phyloP scores from a whole-genome alignment of 1,139 yeast genomes.

The Taiozyma onychis region DNA sequence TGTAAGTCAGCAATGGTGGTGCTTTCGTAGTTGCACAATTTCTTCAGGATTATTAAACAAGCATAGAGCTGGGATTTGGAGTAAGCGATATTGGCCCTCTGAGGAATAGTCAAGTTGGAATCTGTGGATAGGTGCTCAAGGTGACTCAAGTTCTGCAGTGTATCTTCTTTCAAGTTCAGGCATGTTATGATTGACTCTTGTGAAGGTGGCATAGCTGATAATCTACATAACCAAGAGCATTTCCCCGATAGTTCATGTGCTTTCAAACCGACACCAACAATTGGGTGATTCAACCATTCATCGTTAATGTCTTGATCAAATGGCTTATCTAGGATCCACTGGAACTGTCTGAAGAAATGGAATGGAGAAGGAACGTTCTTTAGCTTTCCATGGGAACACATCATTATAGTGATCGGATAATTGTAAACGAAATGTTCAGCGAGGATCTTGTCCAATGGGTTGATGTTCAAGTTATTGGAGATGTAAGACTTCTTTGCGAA shows the following conservation, averaged over 20 bases:
- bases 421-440: constrained; percentile 28
- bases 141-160: constrained; percentile 6
- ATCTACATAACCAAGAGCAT: constrained; percentile 22
- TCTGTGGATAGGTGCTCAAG: constrained; percentile 1
- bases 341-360: constrained; percentile 23
- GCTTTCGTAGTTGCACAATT: constrained; percentile 9
- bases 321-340: constrained; percentile 8
- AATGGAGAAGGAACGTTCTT: constrained; percentile 26
- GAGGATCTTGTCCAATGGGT: constrained; percentile 25
- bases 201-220: constrained; percentile 12
- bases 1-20: constrained; percentile 11
- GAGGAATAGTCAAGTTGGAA: constrained; percentile 1
- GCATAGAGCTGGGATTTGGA: constrained; percentile 14
- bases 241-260: constrained; percentile 27
- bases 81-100: constrained; percentile 13
- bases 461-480: constrained; percentile 3
- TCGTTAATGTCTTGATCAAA: constrained; percentile 6
- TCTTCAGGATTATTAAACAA: constrained; percentile 14
- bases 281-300: constrained; percentile 22
- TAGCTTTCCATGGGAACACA: constrained; percentile 26
- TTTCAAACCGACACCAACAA: constrained; percentile 19
- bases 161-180: constrained; percentile 8
- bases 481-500: constrained; percentile 3
- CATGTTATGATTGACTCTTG: constrained; percentile 8
- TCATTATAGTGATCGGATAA: constrained; percentile 25